Percentiles rank a stretch among this genome's conserved stretches.
These are phyloP conservation scores for Trypanosoma conorhini DNA, from an alignment of 208 protist genomes.

Conservation along the genomic window DNA sequence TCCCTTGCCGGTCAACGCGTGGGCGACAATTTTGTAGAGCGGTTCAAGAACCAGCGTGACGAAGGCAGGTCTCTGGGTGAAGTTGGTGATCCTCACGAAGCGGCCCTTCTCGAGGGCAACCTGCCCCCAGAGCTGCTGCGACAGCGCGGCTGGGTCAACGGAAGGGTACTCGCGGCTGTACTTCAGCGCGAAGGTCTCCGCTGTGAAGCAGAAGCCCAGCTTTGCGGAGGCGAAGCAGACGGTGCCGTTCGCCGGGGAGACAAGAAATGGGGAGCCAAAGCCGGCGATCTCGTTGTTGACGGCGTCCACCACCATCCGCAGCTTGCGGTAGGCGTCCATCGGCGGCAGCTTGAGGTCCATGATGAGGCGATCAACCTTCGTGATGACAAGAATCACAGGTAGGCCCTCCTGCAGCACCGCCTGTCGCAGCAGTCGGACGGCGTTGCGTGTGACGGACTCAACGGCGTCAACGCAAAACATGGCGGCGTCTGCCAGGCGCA, in stretches of 20 bases:
- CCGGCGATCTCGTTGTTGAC: slow-evolving; percentile 94
- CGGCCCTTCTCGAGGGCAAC: slow-evolving; percentile 85
- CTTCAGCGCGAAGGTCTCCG: slow-evolving; percentile 95
- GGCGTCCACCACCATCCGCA: slow-evolving; percentile 95
- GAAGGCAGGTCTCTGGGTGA: slow-evolving; percentile 93
- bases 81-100: slow-evolving; percentile 63
- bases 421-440: slow-evolving; percentile 84
- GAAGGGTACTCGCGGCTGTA: slow-evolving; percentile 82
- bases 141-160: slow-evolving; percentile 54
- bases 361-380: slow-evolving; percentile 98
- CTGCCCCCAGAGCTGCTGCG: slow-evolving; percentile 98
- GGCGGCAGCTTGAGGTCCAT: slow-evolving; percentile 99
- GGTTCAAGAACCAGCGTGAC: slow-evolving; percentile 99
- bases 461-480: slow-evolving; percentile 98
- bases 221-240: slow-evolving; percentile 90
- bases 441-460: slow-evolving; percentile 93
- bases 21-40: slow-evolving; percentile 97
- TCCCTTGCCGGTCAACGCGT: slow-evolving; percentile 67
- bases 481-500: slow-evolving; percentile 96
- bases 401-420: slow-evolving; percentile 79
- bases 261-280: slow-evolving; percentile 39
- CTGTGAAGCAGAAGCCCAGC: slow-evolving; percentile 93
- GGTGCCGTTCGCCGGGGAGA: slow-evolving; percentile 87
- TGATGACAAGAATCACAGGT: slow-evolving; percentile 94
- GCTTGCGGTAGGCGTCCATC: slow-evolving; percentile 98